Evolutionary conservation across 495 filamentous ascomycete species (phyloP).

Genomic region (Poronia punctata): DNA sequence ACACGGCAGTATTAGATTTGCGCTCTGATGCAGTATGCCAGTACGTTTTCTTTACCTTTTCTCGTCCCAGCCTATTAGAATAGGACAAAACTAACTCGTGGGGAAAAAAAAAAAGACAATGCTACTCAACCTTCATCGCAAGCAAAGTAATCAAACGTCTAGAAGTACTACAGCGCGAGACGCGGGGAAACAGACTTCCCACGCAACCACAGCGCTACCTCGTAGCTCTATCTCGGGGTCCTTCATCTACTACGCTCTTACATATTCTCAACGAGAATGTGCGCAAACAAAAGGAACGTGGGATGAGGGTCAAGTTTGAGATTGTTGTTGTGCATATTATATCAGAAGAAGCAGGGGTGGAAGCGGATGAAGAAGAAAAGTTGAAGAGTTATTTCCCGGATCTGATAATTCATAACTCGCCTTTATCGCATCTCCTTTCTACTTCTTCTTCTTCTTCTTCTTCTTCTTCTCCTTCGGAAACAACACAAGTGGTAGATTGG

Average conservation of each 20-base stretch:
- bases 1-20: constrained; percentile 28
- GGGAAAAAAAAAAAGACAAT: constrained; percentile 45
- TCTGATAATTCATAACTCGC: too few relatives aligned
- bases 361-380: too few relatives aligned
- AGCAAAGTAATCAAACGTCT: constrained; percentile 75
- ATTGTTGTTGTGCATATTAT: constrained; percentile 54
- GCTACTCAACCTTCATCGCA: constrained; percentile 67
- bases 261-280: constrained; percentile 67
- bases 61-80: neutral
- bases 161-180: constrained; percentile 45
- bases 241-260: constrained; percentile 72
- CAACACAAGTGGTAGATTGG: too few relatives aligned
- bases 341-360: too few relatives aligned
- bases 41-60: constrained; percentile 19
- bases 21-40: constrained; percentile 32
- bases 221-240: constrained; percentile 74
- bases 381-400: too few relatives aligned
- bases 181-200: constrained; percentile 31
- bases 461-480: too few relatives aligned
- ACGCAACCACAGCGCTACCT: constrained; percentile 49
- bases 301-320: constrained; percentile 53
- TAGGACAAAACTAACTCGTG: neutral
- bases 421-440: too few relatives aligned
- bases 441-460: too few relatives aligned
- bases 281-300: constrained; percentile 47